Conservation (phyloP, 129 eudicot genomes). For the Dittrichia graveolens region DNA sequence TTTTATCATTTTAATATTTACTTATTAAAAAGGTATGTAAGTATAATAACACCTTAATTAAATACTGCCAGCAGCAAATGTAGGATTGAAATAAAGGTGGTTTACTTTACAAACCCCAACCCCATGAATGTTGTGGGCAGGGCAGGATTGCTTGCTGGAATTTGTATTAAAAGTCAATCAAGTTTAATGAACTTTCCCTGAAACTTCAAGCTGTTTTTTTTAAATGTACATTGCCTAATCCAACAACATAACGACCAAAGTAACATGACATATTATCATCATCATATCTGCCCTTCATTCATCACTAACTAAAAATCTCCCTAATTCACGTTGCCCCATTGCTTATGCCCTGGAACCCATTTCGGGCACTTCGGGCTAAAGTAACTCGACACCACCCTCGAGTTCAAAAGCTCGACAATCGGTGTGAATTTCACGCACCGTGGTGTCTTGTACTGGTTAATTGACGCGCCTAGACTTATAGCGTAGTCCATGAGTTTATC, state of each 20-base stretch:
- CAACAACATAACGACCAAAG: slow-evolving; percentile 43
- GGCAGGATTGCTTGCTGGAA: slow-evolving; percentile 41
- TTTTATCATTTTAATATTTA: too few relatives aligned
- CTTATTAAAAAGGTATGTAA: too few relatives aligned
- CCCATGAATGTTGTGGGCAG: slow-evolving; percentile 53
- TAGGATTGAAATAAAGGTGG: not conserved
- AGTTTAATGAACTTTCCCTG: slow-evolving; percentile 34
- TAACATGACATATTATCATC: slow-evolving; percentile 32
- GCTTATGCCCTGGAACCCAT: slow-evolving; percentile 68
- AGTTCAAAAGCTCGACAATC: slow-evolving; percentile 64
- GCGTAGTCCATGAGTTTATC: slow-evolving; percentile 89
- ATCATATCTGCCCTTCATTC: slow-evolving; percentile 19
- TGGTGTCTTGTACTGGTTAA: slow-evolving; percentile 86
- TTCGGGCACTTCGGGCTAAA: slow-evolving; percentile 84
- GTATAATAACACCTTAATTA: too few relatives aligned
- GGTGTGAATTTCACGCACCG: slow-evolving; percentile 75
- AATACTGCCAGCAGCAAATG: too few relatives aligned
- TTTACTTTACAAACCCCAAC: not conserved
- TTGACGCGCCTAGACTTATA: slow-evolving; percentile 70
- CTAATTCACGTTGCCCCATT: slow-evolving; percentile 52
- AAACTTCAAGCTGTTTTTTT: slow-evolving; percentile 43
- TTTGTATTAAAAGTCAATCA: slow-evolving; percentile 36
- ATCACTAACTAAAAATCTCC: slow-evolving; percentile 26
- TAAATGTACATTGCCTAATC: slow-evolving; percentile 49
- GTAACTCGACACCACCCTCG: slow-evolving; percentile 57